phyloP scores from a whole-genome alignment of 2,329 filamentous ascomycete genomes.

The Hypoxylon sp. region DNA sequence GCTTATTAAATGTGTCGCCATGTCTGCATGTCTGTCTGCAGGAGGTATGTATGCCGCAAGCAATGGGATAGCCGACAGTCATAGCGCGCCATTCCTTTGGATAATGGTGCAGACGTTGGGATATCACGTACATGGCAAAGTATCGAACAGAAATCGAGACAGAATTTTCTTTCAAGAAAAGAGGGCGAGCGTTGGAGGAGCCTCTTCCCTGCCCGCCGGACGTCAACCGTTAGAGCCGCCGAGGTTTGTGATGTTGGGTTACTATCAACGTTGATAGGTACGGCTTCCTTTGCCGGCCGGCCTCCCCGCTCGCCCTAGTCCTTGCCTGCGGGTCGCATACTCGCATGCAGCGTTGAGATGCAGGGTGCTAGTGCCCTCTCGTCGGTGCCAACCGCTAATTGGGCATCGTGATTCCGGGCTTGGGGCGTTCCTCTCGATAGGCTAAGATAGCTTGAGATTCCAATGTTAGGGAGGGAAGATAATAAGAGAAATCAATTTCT shows the following conservation, averaged over 20 bases:
- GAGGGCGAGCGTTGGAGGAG: conserved; percentile 29
- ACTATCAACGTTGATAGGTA: conserved; percentile 36
- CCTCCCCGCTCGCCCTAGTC: conserved; percentile 28
- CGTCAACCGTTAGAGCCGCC: conserved; percentile 35
- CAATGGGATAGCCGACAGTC: not conserved
- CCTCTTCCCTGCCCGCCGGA: conserved; percentile 33
- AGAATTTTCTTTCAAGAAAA: conserved; percentile 9
- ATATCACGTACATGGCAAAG: conserved; percentile 30
- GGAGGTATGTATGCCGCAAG: conserved; percentile 2
- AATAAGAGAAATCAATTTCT: not conserved
- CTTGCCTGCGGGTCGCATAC: conserved; percentile 29
- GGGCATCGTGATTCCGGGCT: conserved; percentile 9
- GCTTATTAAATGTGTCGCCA: not conserved
- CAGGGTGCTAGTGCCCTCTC: conserved; percentile 23
- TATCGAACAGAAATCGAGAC: conserved; percentile 26
- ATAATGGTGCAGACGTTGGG: conserved; percentile 19
- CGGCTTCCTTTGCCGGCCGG: conserved; percentile 34
- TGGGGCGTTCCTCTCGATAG: conserved; percentile 9
- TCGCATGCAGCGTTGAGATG: conserved; percentile 30
- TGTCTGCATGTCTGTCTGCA: not conserved
- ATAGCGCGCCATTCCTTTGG: not conserved
- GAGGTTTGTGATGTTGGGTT: conserved; percentile 34
- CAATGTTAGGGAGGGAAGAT: not conserved
- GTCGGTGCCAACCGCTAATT: conserved; percentile 24
- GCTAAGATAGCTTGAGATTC: not conserved